Percentiles rank a stretch among this genome's conserved stretches.
phyloP scores from a whole-genome alignment of 352 stramenopile genomes.

The Pythium brachiatum region DNA sequence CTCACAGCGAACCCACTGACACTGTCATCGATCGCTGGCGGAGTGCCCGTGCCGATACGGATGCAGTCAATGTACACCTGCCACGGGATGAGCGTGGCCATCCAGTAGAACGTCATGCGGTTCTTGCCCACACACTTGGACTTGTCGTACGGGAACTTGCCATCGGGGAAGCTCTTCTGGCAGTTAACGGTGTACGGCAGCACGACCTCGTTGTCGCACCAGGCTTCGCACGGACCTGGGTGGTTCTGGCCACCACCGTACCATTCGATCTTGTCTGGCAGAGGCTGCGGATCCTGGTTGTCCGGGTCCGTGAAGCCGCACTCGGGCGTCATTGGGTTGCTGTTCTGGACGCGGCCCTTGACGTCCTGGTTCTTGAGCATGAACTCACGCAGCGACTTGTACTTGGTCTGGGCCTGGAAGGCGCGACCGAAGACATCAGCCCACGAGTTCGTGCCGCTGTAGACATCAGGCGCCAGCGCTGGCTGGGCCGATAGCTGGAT shows the following conservation, averaged over 20 bases:
- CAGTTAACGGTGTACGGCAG: constrained; percentile 40
- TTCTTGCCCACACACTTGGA: constrained; percentile 35
- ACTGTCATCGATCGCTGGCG: neutral
- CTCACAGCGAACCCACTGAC: too few relatives aligned
- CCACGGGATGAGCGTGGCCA: constrained; percentile 50
- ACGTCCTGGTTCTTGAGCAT: constrained; percentile 35
- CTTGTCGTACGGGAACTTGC: constrained; percentile 38
- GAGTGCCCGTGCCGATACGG: constrained; percentile 8
- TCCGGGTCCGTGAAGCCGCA: constrained; percentile 46
- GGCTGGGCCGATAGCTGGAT: neutral
- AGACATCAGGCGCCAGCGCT: neutral
- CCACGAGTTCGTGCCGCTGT: constrained; percentile 4
- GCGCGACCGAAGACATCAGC: constrained; percentile 9
- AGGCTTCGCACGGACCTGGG: constrained; percentile 43
- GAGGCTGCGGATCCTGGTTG: constrained; percentile 24
- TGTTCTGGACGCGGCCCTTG: constrained; percentile 25
- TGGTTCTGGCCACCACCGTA: constrained; percentile 39
- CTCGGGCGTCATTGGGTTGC: constrained; percentile 17
- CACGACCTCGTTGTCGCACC: constrained; percentile 36
- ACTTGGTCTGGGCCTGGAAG: constrained; percentile 35
- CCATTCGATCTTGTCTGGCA: constrained; percentile 42
- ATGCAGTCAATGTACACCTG: constrained; percentile 44
- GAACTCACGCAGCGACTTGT: constrained; percentile 49
- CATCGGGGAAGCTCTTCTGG: constrained; percentile 29
- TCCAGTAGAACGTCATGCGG: constrained; percentile 52